Conservation (phyloP, 768 basidiomycete species). For the Tremella mesenterica region DNA sequence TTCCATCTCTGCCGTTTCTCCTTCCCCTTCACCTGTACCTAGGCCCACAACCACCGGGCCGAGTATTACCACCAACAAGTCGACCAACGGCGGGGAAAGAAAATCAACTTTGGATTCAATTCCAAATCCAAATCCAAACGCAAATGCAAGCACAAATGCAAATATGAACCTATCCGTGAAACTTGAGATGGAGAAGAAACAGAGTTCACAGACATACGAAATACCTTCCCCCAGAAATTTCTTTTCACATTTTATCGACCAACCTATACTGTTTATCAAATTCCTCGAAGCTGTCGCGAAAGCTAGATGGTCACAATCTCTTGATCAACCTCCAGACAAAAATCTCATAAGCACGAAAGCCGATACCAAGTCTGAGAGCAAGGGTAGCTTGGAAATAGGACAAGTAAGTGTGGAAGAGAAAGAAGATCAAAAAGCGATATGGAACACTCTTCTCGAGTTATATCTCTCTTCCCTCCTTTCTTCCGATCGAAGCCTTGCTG, state of each 20-base stretch:
- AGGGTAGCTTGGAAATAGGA: no score
- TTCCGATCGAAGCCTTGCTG: conserved; percentile 5
- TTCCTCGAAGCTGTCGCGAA: conserved; percentile 82
- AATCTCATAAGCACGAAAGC: neutral
- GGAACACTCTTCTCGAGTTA: conserved; percentile 92
- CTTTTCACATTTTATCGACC: conserved; percentile 90
- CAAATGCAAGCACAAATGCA: neutral
- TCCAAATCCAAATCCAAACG: neutral
- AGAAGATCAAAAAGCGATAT: conserved; percentile 69
- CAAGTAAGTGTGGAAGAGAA: conserved; percentile 8
- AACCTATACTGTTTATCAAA: conserved; percentile 67
- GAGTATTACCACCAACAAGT: no score
- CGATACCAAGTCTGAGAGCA: no score
- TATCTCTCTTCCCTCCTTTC: conserved; percentile 59
- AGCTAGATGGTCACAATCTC: conserved; percentile 67
- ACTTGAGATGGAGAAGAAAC: neutral
- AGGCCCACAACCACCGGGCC: conserved; percentile 46
- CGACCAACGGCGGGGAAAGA: conserved; percentile 43
- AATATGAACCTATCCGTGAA: neutral
- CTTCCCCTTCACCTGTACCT: conserved; percentile 1
- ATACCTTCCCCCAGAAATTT: conserved; percentile 71
- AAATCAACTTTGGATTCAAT: conserved; percentile 1
- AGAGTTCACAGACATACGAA: conserved; percentile 17
- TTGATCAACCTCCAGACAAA: conserved; percentile 36
- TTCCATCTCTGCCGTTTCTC: conserved; percentile 28